Conservation (phyloP, 768 basidiomycete genomes). For the Xerocomus spinulosus region DNA sequence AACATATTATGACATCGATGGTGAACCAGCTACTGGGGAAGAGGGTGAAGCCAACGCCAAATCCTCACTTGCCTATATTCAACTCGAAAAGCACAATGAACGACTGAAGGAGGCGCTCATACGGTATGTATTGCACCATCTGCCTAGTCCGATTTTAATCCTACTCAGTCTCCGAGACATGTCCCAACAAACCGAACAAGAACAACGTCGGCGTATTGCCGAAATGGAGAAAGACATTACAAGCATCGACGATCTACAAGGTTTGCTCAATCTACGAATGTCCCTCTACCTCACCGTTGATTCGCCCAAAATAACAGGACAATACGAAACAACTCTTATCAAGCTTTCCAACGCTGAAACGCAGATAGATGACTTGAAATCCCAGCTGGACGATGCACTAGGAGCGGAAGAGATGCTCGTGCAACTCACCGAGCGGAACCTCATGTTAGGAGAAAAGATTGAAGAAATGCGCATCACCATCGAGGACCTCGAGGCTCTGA, state of each 20-base stretch:
- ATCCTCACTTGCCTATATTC: constrained; percentile 64
- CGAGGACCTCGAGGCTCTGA: constrained; percentile 92
- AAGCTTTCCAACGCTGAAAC: constrained; percentile 85
- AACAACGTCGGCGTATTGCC: constrained; percentile 70
- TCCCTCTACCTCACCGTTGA: constrained; percentile 1
- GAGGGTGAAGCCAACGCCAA: constrained; percentile 39
- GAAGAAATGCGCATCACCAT: constrained; percentile 96
- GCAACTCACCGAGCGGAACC: constrained; percentile 89
- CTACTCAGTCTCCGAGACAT: constrained; percentile 74
- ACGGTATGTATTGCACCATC: constrained; percentile 42
- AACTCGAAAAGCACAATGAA: constrained; percentile 96
- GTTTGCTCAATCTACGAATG: constrained; percentile 36
- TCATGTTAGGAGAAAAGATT: constrained; percentile 94
- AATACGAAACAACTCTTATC: constrained; percentile 74
- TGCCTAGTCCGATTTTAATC: not conserved
- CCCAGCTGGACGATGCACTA: constrained; percentile 90
- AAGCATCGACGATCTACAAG: constrained; percentile 73
- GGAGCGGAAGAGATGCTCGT: constrained; percentile 97
- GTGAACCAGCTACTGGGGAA: constrained; percentile 20
- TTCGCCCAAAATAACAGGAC: constrained; percentile 40
- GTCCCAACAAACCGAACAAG: constrained; percentile 81
- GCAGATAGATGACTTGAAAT: constrained; percentile 90
- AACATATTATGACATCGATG: constrained; percentile 6
- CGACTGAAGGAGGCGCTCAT: constrained; percentile 91
- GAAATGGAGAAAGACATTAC: constrained; percentile 90